Percentiles rank a stretch among this genome's conserved stretches.
Evolutionary conservation across 805 yeast genomes (phyloP).

Genomic region (Cyberlindnera saturnus): DNA sequence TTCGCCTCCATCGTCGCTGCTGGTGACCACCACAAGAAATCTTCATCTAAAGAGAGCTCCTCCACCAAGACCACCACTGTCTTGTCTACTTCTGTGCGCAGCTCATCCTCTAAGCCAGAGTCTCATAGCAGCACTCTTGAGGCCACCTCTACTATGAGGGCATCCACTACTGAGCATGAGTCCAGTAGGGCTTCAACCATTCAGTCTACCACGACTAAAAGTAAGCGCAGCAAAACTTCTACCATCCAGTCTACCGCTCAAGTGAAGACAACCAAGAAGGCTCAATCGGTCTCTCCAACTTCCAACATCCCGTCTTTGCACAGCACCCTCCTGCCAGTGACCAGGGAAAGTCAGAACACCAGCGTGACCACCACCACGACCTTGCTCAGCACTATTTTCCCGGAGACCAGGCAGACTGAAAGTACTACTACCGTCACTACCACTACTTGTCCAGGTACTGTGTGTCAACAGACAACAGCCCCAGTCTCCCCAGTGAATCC

Average conservation of each 20-base stretch:
- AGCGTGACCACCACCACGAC: neutral
- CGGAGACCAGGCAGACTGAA: neutral
- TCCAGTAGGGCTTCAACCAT: too few relatives aligned
- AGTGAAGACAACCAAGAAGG: too few relatives aligned
- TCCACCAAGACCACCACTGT: slow-evolving; percentile 1
- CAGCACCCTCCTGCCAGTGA: too few relatives aligned
- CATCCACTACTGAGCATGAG: too few relatives aligned
- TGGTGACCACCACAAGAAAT: neutral
- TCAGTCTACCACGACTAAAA: too few relatives aligned
- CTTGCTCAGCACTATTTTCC: neutral
- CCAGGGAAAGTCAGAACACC: too few relatives aligned
- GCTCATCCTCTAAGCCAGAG: neutral
- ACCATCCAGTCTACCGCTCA: too few relatives aligned
- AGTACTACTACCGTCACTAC: neutral
- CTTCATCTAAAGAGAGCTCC: neutral
- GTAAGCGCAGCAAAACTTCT: too few relatives aligned
- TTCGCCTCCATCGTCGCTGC: neutral
- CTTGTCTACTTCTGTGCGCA: slow-evolving; percentile 1
- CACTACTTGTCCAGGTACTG: neutral
- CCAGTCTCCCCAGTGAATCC: neutral
- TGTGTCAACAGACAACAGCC: neutral
- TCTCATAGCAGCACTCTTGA: too few relatives aligned
- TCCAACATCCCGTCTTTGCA: too few relatives aligned
- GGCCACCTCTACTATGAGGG: too few relatives aligned
- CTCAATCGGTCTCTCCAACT: too few relatives aligned